A percentile compares a stretch with the other conserved stretches of the same genome.
Conservation (phyloP, 768 basidiomycete genomes). For the Gelatoporia subvermispora region DNA sequence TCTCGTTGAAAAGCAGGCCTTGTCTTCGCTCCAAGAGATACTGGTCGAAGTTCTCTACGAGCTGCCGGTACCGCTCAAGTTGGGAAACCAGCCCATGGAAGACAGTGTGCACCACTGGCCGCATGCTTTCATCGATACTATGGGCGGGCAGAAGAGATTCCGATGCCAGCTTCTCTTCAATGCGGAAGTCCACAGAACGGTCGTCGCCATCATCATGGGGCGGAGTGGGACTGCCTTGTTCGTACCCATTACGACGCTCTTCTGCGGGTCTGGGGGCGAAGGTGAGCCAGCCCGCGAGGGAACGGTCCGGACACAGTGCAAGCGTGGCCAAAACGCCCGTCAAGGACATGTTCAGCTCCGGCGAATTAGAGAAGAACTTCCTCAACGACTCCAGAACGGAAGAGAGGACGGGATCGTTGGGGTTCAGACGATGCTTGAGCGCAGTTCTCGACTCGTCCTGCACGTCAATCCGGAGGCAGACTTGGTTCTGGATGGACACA, state of each 20-base stretch:
- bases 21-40: slow-evolving; percentile 81
- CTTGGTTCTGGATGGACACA: slow-evolving; percentile 58
- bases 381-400: slow-evolving; percentile 65
- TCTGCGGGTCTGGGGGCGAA: slow-evolving; percentile 46
- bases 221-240: slow-evolving; percentile 14
- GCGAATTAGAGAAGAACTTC: slow-evolving; percentile 79
- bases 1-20: slow-evolving; percentile 88
- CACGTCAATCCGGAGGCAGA: slow-evolving; percentile 45
- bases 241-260: slow-evolving; percentile 9
- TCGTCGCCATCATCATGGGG: slow-evolving; percentile 62
- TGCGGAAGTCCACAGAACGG: slow-evolving; percentile 70
- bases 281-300: slow-evolving; percentile 85
- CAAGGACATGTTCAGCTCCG: slow-evolving; percentile 84
- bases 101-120: slow-evolving; percentile 77
- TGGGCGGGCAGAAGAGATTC: slow-evolving; percentile 60
- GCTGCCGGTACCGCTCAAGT: slow-evolving; percentile 72
- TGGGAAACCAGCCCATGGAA: slow-evolving; percentile 77
- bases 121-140: slow-evolving; percentile 63
- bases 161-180: slow-evolving; percentile 60
- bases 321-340: slow-evolving; percentile 79
- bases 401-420: slow-evolving; percentile 72
- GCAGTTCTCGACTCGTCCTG: slow-evolving; percentile 36
- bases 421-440: slow-evolving; percentile 70
- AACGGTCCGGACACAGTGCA: slow-evolving; percentile 81
- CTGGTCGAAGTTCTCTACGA: slow-evolving; percentile 77